phyloP scores from a whole-genome alignment of 495 filamentous ascomycete species.

The Neurospora discreta region DNA sequence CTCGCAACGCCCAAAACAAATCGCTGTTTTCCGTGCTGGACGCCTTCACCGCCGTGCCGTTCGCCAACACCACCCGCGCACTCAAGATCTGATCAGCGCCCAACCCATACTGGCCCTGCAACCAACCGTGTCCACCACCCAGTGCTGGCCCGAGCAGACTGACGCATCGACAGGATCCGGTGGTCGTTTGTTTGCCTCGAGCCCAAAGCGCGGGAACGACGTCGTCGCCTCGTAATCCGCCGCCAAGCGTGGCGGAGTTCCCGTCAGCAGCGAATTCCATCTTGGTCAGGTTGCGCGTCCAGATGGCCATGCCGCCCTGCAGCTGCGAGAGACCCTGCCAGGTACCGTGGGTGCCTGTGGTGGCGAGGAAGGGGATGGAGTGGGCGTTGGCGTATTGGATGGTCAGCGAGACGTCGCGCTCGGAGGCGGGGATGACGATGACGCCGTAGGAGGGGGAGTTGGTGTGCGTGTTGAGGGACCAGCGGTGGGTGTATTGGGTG shows the following conservation, averaged over 20 bases:
- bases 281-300: conserved; percentile 28
- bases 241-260: conserved; percentile 36
- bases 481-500: not conserved
- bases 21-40: conserved; percentile 24
- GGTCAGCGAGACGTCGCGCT: conserved; percentile 38
- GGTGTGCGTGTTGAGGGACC: conserved; percentile 4
- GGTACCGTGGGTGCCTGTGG: conserved; percentile 34
- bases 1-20: conserved; percentile 45
- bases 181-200: conserved; percentile 30
- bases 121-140: conserved; percentile 49
- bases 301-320: conserved; percentile 37
- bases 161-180: conserved; percentile 45
- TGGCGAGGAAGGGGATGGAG: conserved; percentile 38
- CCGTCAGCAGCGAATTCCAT: conserved; percentile 31
- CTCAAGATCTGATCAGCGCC: conserved; percentile 44
- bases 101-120: conserved; percentile 48
- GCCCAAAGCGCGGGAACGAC: conserved; percentile 22
- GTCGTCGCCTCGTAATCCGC: conserved; percentile 26
- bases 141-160: conserved; percentile 37
- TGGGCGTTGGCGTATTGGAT: conserved; percentile 35
- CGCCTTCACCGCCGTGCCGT: conserved; percentile 34
- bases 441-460: conserved; percentile 27
- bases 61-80: conserved; percentile 41
- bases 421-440: conserved; percentile 37
- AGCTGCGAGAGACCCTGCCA: conserved; percentile 27